Evolutionary conservation across 164 flowering plant genomes (phyloP).

Genomic region (Paratinospora sagittata): DNA sequence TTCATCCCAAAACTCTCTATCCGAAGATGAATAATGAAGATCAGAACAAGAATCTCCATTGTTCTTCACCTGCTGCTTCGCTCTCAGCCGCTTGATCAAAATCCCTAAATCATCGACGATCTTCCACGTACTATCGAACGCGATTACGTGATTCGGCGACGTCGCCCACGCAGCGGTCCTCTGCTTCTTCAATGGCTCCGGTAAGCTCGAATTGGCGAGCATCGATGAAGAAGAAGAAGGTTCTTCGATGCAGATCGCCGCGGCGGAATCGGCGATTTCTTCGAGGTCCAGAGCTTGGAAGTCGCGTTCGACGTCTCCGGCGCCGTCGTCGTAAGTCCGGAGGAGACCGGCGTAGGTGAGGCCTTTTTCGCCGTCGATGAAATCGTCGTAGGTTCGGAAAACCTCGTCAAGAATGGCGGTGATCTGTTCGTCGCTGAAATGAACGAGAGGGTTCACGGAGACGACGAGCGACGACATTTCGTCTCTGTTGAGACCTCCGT

Average conservation of each 20-base stretch:
- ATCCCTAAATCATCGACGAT: constrained; percentile 89
- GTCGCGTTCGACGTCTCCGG: constrained; percentile 96
- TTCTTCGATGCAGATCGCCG: constrained; percentile 18
- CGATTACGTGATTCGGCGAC: constrained; percentile 84
- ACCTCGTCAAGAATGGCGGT: constrained; percentile 93
- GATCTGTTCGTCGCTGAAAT: constrained; percentile 91
- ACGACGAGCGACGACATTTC: constrained; percentile 95
- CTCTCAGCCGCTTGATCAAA: constrained; percentile 65
- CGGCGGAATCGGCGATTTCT: constrained; percentile 23
- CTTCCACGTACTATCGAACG: constrained; percentile 89
- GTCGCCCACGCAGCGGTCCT: constrained; percentile 85
- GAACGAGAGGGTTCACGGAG: constrained; percentile 93
- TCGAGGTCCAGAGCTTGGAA: constrained; percentile 76
- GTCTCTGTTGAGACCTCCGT: constrained; percentile 79
- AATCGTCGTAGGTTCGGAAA: constrained; percentile 78
- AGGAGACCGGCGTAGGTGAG: constrained; percentile 72
- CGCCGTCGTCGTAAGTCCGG: constrained; percentile 95
- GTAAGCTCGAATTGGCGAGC: constrained; percentile 47
- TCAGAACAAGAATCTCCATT: constrained; percentile 66
- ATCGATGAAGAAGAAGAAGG: constrained; percentile 52
- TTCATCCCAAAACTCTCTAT: constrained; percentile 74
- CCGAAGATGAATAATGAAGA: constrained; percentile 80
- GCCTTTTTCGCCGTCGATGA: constrained; percentile 77
- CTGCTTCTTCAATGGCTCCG: constrained; percentile 59
- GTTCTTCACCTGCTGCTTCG: constrained; percentile 72